Evolutionary conservation across 805 yeast genomes (phyloP).

Genomic region (Ogataea zsoltii): DNA sequence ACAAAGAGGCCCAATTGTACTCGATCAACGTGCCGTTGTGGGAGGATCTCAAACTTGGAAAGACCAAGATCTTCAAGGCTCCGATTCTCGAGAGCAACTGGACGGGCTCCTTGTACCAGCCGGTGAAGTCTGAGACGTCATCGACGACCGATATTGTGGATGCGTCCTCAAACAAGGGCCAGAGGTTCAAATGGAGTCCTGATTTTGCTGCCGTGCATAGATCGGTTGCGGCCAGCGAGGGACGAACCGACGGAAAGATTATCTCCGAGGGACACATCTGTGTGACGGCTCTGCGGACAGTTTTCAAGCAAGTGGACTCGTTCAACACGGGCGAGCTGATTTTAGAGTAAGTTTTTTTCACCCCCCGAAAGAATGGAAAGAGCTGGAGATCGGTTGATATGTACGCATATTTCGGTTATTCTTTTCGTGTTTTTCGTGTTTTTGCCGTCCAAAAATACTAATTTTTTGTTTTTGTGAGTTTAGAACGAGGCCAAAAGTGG

Average conservation of each 20-base stretch:
- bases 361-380: background rate
- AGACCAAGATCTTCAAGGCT: slow-evolving; percentile 67
- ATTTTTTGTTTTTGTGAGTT: slow-evolving; percentile 3
- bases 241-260: slow-evolving; percentile 69
- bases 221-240: slow-evolving; percentile 42
- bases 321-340: slow-evolving; percentile 55
- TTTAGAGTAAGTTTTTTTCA: slow-evolving; percentile 42
- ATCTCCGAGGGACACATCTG: slow-evolving; percentile 62
- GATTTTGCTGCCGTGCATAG: slow-evolving; percentile 69
- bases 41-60: slow-evolving; percentile 48
- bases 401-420: background rate
- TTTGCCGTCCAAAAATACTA: slow-evolving; percentile 1
- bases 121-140: slow-evolving; percentile 12
- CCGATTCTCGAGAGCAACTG: slow-evolving; percentile 83
- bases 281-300: slow-evolving; percentile 73
- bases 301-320: slow-evolving; percentile 56
- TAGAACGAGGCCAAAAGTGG: slow-evolving; percentile 13
- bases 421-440: background rate
- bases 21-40: slow-evolving; percentile 81
- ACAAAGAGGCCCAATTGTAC: slow-evolving; percentile 62
- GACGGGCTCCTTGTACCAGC: slow-evolving; percentile 41
- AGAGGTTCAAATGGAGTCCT: slow-evolving; percentile 80
- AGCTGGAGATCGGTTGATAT: background rate
- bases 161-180: slow-evolving; percentile 40
- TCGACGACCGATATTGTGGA: slow-evolving; percentile 47